Evolutionary conservation across 2,329 filamentous ascomycete species (phyloP), one percentile per base, ranked within the genome.

Genomic region (Didymosphaeria variabile): DNA sequence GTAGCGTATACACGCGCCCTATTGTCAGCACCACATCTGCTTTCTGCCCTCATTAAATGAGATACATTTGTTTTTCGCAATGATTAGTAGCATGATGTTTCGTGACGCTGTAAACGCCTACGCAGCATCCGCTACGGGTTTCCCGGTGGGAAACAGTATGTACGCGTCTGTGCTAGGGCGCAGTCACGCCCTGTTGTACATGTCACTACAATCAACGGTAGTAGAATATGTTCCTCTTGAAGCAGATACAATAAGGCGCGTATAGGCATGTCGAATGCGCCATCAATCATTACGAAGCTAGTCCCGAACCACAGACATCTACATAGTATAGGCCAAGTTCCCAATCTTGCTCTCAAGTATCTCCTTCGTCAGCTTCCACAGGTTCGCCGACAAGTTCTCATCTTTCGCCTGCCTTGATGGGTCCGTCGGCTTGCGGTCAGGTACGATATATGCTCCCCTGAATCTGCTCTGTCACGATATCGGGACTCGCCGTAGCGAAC

Each of bases 361-460:
- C 49, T 79, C 68, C 67, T 82, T 80, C 2, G 79, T 82, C 63
- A 85, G 64, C 44, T 68, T 75, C 82, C 83, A 85, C 51, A 84
- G 67, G 6, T 75, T 79, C 57, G 83, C 77, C 5, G 79, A 75
- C 59, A 85, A 63, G 42, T 74, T 73, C 46, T 80, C 78, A 59
- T 83, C 79, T 63, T 77, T 72, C 1, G 79, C 81, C 63, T 83
- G 77, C 9, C 73, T 79, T 3, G 76, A 79, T 3, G 79, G 75
- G 21, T 80, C 77, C 1, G 77, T 78, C 3, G 83, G 76, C 70
- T 84, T 85, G 17, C 80, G 73, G 61, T 85, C 82, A 3, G 83
- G 82, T 15, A 85, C 77, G 54, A 85, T 75, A 62, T 85, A 86
- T 59, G 73, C 67, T 1, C 82, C 82, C 83, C 61, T 82, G 80